These are phyloP conservation scores for Escallonia herrerae DNA, from an alignment of 129 eudicot genomes.

Conservation along the genomic window DNA sequence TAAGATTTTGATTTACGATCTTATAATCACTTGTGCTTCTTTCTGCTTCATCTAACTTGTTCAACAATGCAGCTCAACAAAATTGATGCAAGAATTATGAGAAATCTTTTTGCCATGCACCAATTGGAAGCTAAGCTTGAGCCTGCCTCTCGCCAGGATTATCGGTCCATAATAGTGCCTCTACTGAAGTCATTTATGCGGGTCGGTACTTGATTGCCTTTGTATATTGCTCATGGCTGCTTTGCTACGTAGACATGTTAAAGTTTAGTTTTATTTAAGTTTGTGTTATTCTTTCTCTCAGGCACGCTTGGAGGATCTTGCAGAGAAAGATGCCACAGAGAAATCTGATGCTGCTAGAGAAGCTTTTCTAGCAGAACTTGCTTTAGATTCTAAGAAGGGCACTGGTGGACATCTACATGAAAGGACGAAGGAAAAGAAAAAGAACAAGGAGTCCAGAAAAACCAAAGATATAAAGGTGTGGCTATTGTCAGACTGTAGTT, in stretches of 20 bases:
- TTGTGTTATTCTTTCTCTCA: conserved; percentile 14
- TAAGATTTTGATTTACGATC: conserved; percentile 3
- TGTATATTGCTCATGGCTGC: not conserved
- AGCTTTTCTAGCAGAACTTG: conserved; percentile 97
- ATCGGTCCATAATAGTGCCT: conserved; percentile 56
- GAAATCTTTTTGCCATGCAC: conserved; percentile 58
- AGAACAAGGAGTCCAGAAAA: conserved; percentile 62
- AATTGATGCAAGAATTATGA: conserved; percentile 76
- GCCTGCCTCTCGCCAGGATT: conserved; percentile 64
- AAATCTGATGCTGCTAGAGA: conserved; percentile 99
- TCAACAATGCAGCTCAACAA: conserved; percentile 75
- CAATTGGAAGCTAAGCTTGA: conserved; percentile 79
- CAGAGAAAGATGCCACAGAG: conserved; percentile 95
- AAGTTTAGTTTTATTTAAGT: not conserved
- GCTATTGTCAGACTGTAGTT: conserved; percentile 7
- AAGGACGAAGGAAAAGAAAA: conserved; percentile 76
- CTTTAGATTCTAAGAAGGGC: conserved; percentile 62
- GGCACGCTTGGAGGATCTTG: conserved; percentile 87
- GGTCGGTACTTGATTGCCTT: conserved; percentile 43
- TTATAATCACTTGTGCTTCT: conserved; percentile 2
- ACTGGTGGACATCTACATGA: conserved; percentile 46
- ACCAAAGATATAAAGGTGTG: conserved; percentile 68
- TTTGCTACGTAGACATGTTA: not conserved
- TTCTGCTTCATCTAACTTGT: conserved; percentile 31
- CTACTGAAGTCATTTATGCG: conserved; percentile 73